Evolutionary conservation across 106 monocot genomes (phyloP), one percentile per base, ranked within the genome.

Genomic region (Dioscorea dumetorum): DNA sequence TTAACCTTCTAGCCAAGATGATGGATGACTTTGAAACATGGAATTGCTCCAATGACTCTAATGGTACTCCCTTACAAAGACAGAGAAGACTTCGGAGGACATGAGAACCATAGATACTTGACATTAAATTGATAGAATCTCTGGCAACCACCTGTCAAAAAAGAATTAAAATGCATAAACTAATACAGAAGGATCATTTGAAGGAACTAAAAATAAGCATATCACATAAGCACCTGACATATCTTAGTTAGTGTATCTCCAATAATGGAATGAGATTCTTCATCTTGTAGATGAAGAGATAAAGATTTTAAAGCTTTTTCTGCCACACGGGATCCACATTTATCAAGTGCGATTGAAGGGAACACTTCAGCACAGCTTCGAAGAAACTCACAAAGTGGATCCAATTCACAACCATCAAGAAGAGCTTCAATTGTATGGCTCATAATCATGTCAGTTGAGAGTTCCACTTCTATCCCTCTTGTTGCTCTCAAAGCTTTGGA

Each of bases 41-140:
- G 72, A 87, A 92, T 51, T 83, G 76, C 72, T 90, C 77, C 64
- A 82, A 63, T 50, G 82, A 70, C 18, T 87, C 81, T 49, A 75
- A 78, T 41, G 87, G 74, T 59, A 93, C 70, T 58, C 99, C 99
- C 70, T 90, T 99, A 67, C 89, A 90, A 59, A 93, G 73, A 72
- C 92, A 93, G 64, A 99, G 83, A 74, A 99, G 92, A 59, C 82
- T 93, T 14, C 97, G 79, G 48, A 99, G 72, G 19, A 93, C 92
- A 73, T 92, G 97, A 56, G 97, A 99, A 16, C 97, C 97, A 77
- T 99, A 92, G 10, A 58, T 58, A 77, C 80, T 79, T 33, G 52
- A 77, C 90, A 99, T 85, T 49, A 92, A 48, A 65, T 52, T 79
- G 34, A 74, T 72, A 69, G 83, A 13, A 73, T 99, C 89, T 58